Evolutionary conservation across 257 asterid genomes (phyloP), one percentile per base, ranked within the genome.

Genomic region (Nicotiana benthamiana): DNA sequence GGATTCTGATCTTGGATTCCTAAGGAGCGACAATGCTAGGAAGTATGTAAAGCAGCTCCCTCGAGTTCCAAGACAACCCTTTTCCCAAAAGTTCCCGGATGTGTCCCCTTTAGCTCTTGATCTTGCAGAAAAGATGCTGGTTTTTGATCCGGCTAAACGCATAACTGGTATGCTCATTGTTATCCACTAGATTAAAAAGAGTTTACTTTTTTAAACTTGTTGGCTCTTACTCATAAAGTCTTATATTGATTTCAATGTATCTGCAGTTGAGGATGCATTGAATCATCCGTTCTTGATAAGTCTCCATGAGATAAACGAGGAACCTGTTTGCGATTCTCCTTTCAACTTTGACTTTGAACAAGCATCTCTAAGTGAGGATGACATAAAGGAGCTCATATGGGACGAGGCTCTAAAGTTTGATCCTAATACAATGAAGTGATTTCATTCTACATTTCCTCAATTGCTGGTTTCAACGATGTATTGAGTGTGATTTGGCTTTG

Each of bases 311-410:
- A 91, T 94, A 90, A 72, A 72, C 1, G 78, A 72, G 40, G 78
- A 72, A 46, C 98, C 98, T 17, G 89, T 88, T 68, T 92, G 97
- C 82, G 84, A 92, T 36, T 86, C 94, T 83, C 95, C 97, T 5
- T 92, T 91, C 40, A 83, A 84, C 80, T 94, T 94, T 7, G 97
- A 94, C 86, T 94, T 94, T 32, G 98, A 94, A 81, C 97, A 91
- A 79, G 80, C 94, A 13, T 87, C 92, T 40, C 84, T 94, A 82
- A 89, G 86, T 6, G 98, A 94, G 88, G 97, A 94, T 20, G 97
- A 94, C 75, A 93, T 94, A 74, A 94, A 87, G 87, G 97, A 94
- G 81, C 92, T 94, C 75, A 92, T 94, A 85, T 90, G 95, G 97
- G 89, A 48, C 63, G 98, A 94, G 85, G 87, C 97, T 67, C 85